phyloP scores from a whole-genome alignment of 169 alveolate genomes.

The Eimeria praecox region DNA sequence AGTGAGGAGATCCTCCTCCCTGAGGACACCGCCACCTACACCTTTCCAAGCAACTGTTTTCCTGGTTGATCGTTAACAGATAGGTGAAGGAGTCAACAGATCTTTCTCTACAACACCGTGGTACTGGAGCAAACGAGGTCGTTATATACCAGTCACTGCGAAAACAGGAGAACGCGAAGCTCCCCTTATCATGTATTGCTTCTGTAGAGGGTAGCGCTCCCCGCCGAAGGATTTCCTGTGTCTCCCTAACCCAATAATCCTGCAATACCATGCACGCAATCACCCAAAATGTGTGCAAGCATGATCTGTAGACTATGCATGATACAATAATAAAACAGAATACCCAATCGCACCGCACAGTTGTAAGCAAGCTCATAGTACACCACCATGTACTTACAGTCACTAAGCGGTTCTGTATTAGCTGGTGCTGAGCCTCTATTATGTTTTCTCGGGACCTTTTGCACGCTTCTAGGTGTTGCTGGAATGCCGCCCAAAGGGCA shows the following conservation, averaged over 20 bases:
- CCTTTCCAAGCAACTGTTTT: neutral
- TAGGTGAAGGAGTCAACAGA: neutral
- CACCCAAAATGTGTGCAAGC: neutral
- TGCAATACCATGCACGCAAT: neutral
- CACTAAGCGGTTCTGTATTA: neutral
- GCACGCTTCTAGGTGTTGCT: constrained; percentile 70
- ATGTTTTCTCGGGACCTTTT: constrained; percentile 22
- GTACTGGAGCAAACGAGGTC: neutral
- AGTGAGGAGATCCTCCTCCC: constrained; percentile 68
- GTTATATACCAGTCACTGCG: constrained; percentile 60
- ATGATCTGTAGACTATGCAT: neutral
- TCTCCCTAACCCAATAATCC: constrained; percentile 52
- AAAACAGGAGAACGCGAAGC: constrained; percentile 47
- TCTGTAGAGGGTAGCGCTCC: neutral
- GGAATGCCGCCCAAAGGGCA: constrained; percentile 37
- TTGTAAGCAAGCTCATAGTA: neutral
- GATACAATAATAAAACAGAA: neutral
- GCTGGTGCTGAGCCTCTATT: constrained; percentile 58
- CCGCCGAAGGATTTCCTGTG: constrained; percentile 21
- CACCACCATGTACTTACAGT: constrained; percentile 1
- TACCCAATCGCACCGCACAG: neutral
- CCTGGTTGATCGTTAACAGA: too few species aligned
- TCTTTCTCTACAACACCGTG: neutral
- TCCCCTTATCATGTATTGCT: neutral
- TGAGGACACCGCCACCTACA: neutral